These are phyloP conservation scores for Ceratobasidium papillatum DNA, from an alignment of 1,284 basidiomycete species.

Conservation along the genomic window DNA sequence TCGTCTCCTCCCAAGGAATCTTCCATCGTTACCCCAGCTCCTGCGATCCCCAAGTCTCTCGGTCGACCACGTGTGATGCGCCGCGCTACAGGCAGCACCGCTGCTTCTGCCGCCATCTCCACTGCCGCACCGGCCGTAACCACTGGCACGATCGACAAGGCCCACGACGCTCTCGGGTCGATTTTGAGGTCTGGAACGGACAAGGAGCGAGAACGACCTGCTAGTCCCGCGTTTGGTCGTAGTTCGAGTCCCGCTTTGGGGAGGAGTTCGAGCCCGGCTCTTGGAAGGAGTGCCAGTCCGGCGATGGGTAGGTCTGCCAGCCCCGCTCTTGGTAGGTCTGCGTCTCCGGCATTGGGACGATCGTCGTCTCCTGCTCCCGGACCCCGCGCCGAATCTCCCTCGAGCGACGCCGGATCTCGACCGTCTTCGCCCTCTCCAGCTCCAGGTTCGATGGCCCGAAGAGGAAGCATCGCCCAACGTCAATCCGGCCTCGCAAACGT, in stretches of 20 bases:
- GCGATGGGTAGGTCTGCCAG: background rate
- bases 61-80: conserved; percentile 30
- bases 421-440: conserved; percentile 3
- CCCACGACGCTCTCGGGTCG: background rate
- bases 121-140: background rate
- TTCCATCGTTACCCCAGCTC: background rate
- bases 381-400: conserved; percentile 20
- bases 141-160: background rate
- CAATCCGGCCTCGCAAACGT: conserved; percentile 17
- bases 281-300: background rate
- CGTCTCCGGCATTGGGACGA: background rate
- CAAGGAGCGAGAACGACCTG: background rate
- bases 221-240: background rate
- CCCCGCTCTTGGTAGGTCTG: background rate
- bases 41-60: conserved; percentile 9
- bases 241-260: background rate
- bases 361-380: conserved; percentile 4
- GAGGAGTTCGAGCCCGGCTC: background rate
- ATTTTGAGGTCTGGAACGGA: too few relatives aligned
- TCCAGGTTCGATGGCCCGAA: conserved; percentile 1
- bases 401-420: conserved; percentile 5
- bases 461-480: conserved; percentile 27
- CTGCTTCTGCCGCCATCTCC: background rate
- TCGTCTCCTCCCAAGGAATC: background rate
- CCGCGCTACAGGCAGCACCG: conserved; percentile 23